Evolutionary conservation across 2,329 filamentous ascomycete species (phyloP), one percentile per base, ranked within the genome.

Genomic region (Chrysoporthe cubensis): DNA sequence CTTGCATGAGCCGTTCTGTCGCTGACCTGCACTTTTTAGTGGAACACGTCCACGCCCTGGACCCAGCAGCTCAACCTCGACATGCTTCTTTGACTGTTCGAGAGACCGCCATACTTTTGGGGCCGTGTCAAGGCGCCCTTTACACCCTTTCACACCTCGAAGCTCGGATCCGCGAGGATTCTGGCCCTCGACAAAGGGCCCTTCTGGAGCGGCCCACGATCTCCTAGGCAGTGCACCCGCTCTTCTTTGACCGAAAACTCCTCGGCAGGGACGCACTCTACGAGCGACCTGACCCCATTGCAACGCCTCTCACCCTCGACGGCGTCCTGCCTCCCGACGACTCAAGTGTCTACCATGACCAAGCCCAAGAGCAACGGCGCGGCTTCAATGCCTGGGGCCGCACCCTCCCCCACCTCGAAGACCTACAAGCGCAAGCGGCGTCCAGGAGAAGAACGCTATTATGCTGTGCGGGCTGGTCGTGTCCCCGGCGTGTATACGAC

Each of bases 401-500:
- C 58, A 14, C n/a, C 67, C n/a, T 59, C 65, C 50, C 58, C 44
- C 32, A 67, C 58, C 46, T 60, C 59, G 54, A 67, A 58, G 21
- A 14, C 61, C 37, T 11, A 65, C 46, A 86, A 86, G 76, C 79
- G 83, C 66, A 87, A 84, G 77, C 75, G 76, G 58, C 83, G 85
- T 60, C 65, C 74, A 2, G 64, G 63, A 52, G 74, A 75, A 43
- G 81, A 81, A 69, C 91, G 90, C 73, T 91, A 82, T 75, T 91
- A 91, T 74, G 89, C 86, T 32, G 89, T 91, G 42, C 82, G 83
- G 56, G 81, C 79, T 50, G 88, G 89, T 18, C 80, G 82, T 70
- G 78, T 76, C 14, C 87, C 87, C 0, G 88, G 89, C 8, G 84
- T 91, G n/a, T 91, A 90, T 75, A 76, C 81, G 66, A 84, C 79